A percentile compares a stretch with the other conserved stretches of the same genome.
Conservation (phyloP, 345 rosid species). For the Euphorbia lathyris region DNA sequence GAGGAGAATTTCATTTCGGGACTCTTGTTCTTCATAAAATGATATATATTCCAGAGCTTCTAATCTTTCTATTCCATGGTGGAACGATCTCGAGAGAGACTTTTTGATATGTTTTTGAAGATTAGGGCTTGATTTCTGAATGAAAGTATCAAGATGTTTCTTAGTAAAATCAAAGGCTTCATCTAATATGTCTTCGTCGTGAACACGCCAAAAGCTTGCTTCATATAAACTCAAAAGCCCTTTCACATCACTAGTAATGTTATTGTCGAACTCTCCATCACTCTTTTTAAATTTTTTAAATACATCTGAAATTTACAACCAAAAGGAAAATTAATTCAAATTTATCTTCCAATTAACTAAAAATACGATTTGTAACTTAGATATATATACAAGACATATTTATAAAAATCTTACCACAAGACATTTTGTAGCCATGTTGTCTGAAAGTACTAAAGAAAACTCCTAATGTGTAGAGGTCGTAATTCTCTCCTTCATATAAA, state of each 20-base stretch:
- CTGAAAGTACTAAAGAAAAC: no score
- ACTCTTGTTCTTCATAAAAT: background rate
- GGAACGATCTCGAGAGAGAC: background rate
- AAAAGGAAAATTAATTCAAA: background rate
- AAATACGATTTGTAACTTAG: no score
- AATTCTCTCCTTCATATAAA: no score
- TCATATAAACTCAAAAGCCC: slow-evolving; percentile 1
- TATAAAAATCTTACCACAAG: no score
- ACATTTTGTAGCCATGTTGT: no score
- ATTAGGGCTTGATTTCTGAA: background rate
- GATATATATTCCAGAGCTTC: background rate
- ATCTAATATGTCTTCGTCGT: slow-evolving; percentile 1
- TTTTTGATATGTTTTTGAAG: background rate
- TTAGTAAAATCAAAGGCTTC: background rate
- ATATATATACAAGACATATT: no score
- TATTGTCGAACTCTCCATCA: background rate
- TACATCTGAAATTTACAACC: background rate
- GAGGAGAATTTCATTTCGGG: background rate
- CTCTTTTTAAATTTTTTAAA: slow-evolving; percentile 12
- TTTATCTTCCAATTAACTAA: no score
- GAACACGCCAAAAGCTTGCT: background rate
- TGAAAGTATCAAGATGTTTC: background rate
- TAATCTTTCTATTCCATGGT: background rate
- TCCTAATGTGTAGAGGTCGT: no score
- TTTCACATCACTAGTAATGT: background rate